Evolutionary conservation across 2,329 filamentous ascomycete genomes (phyloP), one percentile per base, ranked within the genome.

Genomic region (Teratosphaeriaceae sp.): DNA sequence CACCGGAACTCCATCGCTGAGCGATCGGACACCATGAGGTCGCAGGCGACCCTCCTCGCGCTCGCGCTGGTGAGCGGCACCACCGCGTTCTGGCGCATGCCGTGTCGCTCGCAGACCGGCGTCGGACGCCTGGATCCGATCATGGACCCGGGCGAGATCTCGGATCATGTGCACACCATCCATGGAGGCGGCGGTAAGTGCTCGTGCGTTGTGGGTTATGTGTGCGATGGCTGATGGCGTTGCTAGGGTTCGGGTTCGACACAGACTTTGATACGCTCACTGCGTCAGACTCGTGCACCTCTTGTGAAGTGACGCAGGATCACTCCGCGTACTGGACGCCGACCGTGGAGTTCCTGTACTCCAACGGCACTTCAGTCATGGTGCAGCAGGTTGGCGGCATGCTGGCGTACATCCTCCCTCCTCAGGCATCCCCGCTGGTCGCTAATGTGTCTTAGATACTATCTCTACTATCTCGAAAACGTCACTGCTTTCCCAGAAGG

Each of bases 251-350:
- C 58, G 71, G 71, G 38, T 67, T 78, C 49, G 68, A 63, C n/a
- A 67, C 82, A 12, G 71, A 65, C 30, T 79, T 72, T 52, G 67
- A 74, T 0, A 69, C 78, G 30, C 74, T 95, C 12, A 57, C 12
- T 33, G 35, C 49, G 12, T 80, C 76, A 31, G 68, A 79, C 48
- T 29, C 24, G 50, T 95, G 88, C 68, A 92, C 87, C 1, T 89
- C 86, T 9, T 94, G 88, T 62, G 78, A 75, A 43, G 84, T 94
- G 31, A 79, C 72, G 27, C 74, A 90, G 66, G 88, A 95, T 67
- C 84, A 81, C 67, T 94, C 87, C n/a, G 81, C 80, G 23, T 95
- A 95, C 69, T 95, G 88, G 66, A 79, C 80, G 40, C 88, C 88
- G 1, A 68, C 77, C 2, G 60, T 94, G 50, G 89, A 90, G 69